A percentile compares a stretch with the other conserved stretches of the same genome.
Conservation (phyloP, 2,329 filamentous ascomycete species). For the Fusarium agapanthi region DNA sequence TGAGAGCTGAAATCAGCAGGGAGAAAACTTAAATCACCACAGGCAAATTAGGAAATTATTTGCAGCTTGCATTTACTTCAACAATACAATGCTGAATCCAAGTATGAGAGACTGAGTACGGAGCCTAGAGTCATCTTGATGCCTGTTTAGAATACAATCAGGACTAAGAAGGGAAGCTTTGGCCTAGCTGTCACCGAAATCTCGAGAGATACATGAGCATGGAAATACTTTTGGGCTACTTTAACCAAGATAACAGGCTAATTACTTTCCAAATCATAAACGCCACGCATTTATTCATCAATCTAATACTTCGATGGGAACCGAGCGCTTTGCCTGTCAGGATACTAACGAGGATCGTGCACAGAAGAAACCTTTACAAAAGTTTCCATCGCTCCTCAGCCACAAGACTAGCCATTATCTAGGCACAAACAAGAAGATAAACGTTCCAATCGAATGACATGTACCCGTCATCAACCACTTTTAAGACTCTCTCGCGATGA, state of each 20-base stretch:
- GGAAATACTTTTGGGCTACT: background rate
- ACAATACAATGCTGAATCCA: no score
- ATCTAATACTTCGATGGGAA: background rate
- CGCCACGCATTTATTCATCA: background rate
- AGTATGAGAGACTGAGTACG: no score
- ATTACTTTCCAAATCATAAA: background rate
- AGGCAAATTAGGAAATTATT: no score
- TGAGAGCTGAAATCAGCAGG: background rate
- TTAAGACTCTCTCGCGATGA: background rate
- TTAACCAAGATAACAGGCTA: background rate
- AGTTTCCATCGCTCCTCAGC: background rate
- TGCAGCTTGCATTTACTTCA: no score
- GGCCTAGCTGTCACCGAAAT: background rate
- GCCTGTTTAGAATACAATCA: no score
- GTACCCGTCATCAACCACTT: background rate
- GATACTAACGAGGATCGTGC: background rate
- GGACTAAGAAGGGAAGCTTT: no score
- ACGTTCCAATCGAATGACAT: background rate
- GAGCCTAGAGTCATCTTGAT: no score
- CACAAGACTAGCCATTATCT: background rate
- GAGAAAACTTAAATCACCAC: no score
- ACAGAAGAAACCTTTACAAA: background rate
- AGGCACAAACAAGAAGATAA: background rate
- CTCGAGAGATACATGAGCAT: background rate
- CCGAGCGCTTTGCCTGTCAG: background rate